Percentiles rank a stretch among this genome's conserved stretches.
These are phyloP conservation scores for Aureobasidium sp. DNA, from an alignment of 2,329 filamentous ascomycete genomes.

Conservation along the genomic window DNA sequence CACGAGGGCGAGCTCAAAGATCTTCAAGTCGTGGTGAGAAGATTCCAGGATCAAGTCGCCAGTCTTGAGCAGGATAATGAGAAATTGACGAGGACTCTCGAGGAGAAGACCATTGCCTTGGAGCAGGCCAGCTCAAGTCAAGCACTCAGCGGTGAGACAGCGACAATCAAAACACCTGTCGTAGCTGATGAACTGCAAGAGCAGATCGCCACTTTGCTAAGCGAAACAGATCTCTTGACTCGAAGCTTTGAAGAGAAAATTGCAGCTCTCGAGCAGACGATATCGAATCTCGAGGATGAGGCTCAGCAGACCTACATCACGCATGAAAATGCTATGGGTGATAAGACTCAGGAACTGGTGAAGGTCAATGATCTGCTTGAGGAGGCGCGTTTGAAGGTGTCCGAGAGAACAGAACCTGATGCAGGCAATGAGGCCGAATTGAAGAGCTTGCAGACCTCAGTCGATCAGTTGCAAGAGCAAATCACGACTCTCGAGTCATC, in stretches of 20 bases:
- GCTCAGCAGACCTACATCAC: neutral
- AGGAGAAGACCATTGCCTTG: neutral
- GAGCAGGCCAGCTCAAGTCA: neutral
- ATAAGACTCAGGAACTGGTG: slow-evolving; percentile 13
- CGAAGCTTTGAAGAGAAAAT: neutral
- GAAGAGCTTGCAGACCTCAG: neutral
- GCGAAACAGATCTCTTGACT: neutral
- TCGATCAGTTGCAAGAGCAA: neutral
- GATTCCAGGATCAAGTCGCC: neutral
- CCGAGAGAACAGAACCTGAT: neutral
- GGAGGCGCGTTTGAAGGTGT: neutral
- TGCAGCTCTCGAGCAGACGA: neutral
- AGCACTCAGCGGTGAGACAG: neutral
- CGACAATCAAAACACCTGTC: too few relatives aligned
- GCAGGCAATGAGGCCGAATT: neutral
- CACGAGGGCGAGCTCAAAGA: neutral
- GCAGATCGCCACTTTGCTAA: neutral
- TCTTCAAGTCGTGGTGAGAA: neutral
- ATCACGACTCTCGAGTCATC: neutral
- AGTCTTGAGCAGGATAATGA: slow-evolving; percentile 10
- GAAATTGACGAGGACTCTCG: neutral
- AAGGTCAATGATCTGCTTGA: slow-evolving; percentile 6
- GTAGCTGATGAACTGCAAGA: neutral
- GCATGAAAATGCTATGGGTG: neutral
- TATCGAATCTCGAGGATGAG: neutral